Evolutionary conservation across 805 yeast genomes (phyloP).

Genomic region (Metschnikowia lunata): DNA sequence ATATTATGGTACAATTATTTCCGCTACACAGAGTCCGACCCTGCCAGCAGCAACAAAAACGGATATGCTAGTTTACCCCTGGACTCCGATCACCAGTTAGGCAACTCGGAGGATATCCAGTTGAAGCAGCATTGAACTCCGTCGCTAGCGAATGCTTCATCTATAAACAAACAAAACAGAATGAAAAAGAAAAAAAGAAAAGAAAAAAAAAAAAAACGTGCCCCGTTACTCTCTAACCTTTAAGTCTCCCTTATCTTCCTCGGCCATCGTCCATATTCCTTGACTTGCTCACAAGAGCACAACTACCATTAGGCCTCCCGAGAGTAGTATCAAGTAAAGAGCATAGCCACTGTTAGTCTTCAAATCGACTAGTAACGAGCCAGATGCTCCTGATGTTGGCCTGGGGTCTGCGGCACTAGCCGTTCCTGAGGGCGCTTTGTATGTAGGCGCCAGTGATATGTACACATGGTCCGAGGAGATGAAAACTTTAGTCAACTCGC

Average conservation of each 20-base stretch:
- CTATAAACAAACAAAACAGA: neutral
- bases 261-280: neutral
- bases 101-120: constrained; percentile 9
- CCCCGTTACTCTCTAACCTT: neutral
- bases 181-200: neutral
- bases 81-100: constrained; percentile 8
- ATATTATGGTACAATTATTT: constrained; percentile 79
- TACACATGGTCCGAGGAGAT: constrained; percentile 28
- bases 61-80: constrained; percentile 10
- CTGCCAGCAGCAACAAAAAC: constrained; percentile 1
- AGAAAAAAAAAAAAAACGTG: neutral
- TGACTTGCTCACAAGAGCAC: neutral
- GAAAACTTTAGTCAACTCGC: constrained; percentile 23
- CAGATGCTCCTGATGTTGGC: constrained; percentile 8
- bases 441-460: constrained; percentile 15
- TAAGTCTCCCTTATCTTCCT: neutral
- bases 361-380: constrained; percentile 1
- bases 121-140: constrained; percentile 12
- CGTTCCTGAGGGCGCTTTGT: constrained; percentile 1
- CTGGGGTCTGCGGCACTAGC: constrained; percentile 20
- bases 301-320: constrained; percentile 9
- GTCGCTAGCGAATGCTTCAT: too few species aligned
- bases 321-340: constrained; percentile 1
- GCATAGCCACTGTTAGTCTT: neutral
- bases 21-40: constrained; percentile 34